phyloP scores from a whole-genome alignment of 331 rosid species.

The Malus hybrid region DNA sequence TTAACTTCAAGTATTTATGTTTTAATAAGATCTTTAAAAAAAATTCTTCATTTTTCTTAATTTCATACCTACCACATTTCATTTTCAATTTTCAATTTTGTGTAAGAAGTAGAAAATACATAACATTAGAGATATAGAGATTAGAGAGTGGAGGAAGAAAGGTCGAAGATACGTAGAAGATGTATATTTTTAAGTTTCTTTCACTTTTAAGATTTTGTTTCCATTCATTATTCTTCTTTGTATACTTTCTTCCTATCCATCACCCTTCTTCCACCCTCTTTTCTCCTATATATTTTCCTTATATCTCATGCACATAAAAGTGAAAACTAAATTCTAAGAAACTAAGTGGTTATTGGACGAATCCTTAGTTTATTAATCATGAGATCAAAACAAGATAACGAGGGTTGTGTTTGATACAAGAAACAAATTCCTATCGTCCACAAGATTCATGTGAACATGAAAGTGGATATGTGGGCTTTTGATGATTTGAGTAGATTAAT shows the following conservation, averaged over 20 bases:
- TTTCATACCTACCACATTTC: neutral
- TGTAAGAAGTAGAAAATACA: too few relatives aligned
- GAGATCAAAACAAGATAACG: neutral
- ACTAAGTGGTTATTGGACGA: neutral
- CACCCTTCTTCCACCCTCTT: neutral
- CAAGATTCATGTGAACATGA: slow-evolving; percentile 21
- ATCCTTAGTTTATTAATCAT: neutral
- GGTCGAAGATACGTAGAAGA: too few relatives aligned
- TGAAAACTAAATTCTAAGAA: neutral
- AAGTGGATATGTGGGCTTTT: neutral
- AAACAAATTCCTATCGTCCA: slow-evolving; percentile 24
- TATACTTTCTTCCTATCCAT: neutral
- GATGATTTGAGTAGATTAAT: neutral
- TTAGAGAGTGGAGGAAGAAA: neutral
- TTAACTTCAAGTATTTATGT: too few relatives aligned
- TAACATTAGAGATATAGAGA: too few relatives aligned
- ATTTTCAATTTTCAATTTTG: too few relatives aligned
- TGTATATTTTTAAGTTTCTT: too few relatives aligned
- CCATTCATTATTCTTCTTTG: neutral
- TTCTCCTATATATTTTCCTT: neutral
- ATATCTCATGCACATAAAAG: neutral
- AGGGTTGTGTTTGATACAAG: neutral
- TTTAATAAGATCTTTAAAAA: neutral
- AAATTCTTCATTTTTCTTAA: too few relatives aligned
- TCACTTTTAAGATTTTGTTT: too few relatives aligned